Evolutionary conservation across 2,329 filamentous ascomycete species (phyloP).

Genomic region (Microthyrium microscopicum): DNA sequence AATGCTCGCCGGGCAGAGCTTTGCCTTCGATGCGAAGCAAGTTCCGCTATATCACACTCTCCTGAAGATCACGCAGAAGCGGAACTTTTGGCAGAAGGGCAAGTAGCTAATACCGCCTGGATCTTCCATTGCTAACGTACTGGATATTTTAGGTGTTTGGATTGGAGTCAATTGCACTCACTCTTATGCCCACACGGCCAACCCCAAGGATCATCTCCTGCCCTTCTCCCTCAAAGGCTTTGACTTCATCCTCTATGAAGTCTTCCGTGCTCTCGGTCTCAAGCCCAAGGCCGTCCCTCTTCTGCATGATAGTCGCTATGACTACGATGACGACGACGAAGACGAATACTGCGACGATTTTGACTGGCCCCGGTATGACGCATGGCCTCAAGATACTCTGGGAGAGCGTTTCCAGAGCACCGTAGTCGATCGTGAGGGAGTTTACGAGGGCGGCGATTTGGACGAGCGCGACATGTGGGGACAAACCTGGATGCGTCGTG

Average conservation of each 20-base stretch:
- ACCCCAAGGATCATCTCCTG: conserved; percentile 14
- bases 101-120: conserved; percentile 3
- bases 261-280: conserved; percentile 19
- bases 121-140: not conserved
- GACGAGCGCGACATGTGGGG: too few relatives aligned
- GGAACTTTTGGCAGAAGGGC: conserved; percentile 23
- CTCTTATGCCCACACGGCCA: conserved; percentile 29
- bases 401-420: too few relatives aligned
- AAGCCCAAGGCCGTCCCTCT: conserved; percentile 18
- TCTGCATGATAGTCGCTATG: too few relatives aligned
- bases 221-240: conserved; percentile 28
- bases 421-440: too few relatives aligned
- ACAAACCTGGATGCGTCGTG: too few relatives aligned
- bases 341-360: not conserved
- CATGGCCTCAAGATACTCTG: too few relatives aligned
- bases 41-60: conserved; percentile 22
- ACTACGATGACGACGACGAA: not conserved
- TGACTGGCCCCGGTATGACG: too few relatives aligned
- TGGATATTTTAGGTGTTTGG: conserved; percentile 16
- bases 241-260: conserved; percentile 27
- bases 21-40: conserved; percentile 16
- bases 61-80: conserved; percentile 15
- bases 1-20: conserved; percentile 12
- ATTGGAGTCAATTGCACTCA: conserved; percentile 29
- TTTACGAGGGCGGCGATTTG: too few relatives aligned